Percentiles rank a stretch among this genome's conserved stretches.
These are phyloP conservation scores for Penicillium sp. DNA, from an alignment of 2,329 filamentous ascomycete species.

Conservation along the genomic window DNA sequence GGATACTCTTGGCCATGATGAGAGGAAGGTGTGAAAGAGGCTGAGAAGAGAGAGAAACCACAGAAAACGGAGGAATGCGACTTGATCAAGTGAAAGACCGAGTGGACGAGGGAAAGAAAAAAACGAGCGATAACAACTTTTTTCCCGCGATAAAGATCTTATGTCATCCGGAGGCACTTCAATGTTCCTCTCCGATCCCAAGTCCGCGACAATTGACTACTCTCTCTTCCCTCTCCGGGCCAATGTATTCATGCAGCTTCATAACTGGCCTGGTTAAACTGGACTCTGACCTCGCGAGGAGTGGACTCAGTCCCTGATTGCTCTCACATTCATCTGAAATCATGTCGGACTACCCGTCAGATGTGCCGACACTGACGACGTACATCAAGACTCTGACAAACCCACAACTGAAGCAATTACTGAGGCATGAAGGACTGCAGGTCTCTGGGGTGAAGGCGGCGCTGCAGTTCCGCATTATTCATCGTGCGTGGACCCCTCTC, in stretches of 20 bases:
- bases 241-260: slow-evolving; percentile 31
- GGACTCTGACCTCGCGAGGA: slow-evolving; percentile 16
- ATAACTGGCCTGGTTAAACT: slow-evolving; percentile 23
- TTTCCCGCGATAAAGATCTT: slow-evolving; percentile 25
- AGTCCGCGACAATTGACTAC: not conserved
- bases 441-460: slow-evolving; percentile 84
- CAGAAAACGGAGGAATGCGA: not conserved
- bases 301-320: slow-evolving; percentile 17
- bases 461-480: slow-evolving; percentile 75
- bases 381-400: slow-evolving; percentile 60
- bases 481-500: slow-evolving; percentile 61
- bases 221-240: not conserved
- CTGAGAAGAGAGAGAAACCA: not conserved
- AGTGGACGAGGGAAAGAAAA: not conserved
- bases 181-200: not conserved
- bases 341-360: slow-evolving; percentile 44
- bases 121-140: slow-evolving; percentile 13
- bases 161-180: slow-evolving; percentile 35
- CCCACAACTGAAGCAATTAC: slow-evolving; percentile 73
- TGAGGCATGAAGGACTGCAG: slow-evolving; percentile 71
- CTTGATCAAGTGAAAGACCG: slow-evolving; percentile 4
- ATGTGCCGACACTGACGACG: slow-evolving; percentile 44
- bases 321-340: slow-evolving; percentile 15
- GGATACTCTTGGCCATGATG: slow-evolving; percentile 83
- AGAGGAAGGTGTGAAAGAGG: slow-evolving; percentile 7